Base-by-base conservation (phyloP, 164 flowering plant genomes). In the Hamamelis virginiana region DNA sequence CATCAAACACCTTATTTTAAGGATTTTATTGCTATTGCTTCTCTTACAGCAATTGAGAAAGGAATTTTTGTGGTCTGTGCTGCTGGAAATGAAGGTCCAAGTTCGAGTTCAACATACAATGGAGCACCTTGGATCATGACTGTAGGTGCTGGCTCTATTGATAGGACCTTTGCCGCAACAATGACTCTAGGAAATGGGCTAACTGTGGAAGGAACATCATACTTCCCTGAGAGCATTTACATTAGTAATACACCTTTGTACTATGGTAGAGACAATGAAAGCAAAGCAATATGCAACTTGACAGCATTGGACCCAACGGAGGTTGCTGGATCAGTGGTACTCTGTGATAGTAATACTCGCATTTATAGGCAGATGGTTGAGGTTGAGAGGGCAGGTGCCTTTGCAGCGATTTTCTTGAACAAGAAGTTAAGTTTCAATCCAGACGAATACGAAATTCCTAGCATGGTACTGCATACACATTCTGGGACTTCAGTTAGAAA, bases 61-160 rank as follows among this genome's bases (percentile, higher is more conserved):
- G 83, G 81, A 10, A 75, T 79, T 19, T 47, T 78, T 55, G 82
- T 83, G 5, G 69, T 70, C 5, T 68, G 75, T 44, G 73, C 81
- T 1, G 78, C 83, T 38, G 80, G 81, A 0, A 81, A 79, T 59
- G 72, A 64, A 50, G 87, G 82, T 16, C 69, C 62, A 0, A 18
- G 5, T 8, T 14, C 0, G 0, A 51, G 43, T 47, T 22, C 76
- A 13, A 73, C 63, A 6, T 11, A 45, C 13, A 78, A 78, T 56
- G 78, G 76, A 45, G 81, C 83, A 15, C 79, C 81, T 23, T 80
- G 81, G 83, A 77, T 77, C 66, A 69, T 63, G 57, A 77, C 81
- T 0, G 71, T 80, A 14, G 80, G 78, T 11, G 78, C 83, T 18
- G 72, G 76, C 33, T 74, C 80, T 19, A 26, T 69, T 47, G 83